Evolutionary conservation across 2,329 filamentous ascomycete species (phyloP), one percentile per base, ranked within the genome.

Genomic region (Botrytis fragariae): DNA sequence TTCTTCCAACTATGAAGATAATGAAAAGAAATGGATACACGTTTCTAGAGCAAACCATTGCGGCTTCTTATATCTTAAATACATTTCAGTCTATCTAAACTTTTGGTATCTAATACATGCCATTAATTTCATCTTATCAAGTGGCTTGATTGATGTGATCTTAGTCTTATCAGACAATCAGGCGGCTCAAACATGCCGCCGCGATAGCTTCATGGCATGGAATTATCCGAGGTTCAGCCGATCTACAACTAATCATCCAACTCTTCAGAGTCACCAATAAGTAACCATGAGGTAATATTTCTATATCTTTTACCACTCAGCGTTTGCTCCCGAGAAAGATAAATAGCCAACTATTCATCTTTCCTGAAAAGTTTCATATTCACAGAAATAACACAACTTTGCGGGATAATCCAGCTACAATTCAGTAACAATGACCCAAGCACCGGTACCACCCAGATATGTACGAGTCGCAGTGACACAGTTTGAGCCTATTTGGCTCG

Each of bases 401-500:
- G 32, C 20, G 18, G 57, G 6, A 25, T 20, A 1, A 25, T 10
- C 35, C 32, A 20, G 18, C 54, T 32, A 59, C 16, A 59, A 35
- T 60, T 60, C 35, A 25, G 20, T 32, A 60, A 60, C 10, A 60
- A 60, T 60, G 32, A 25, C 57, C 32, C 35, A 10, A 60, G 37
- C 20, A 60, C 32, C 57, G 9, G 37, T 22, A 14, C 32, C 20
- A 22, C 57, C 57, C 2, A 60, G 32, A 60, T 35, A 60, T 25
- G 65, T 70, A 25, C 44, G 57, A 44, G 67, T 88, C 7, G 86
- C 84, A 37, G 86, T 86, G 10, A 84, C 86, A 1, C 88, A 91
- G 77, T 85, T 86, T 8, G 89, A 90, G 79, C 87, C 88, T 0
- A 84, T 83, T 1, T 91, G 88, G 88, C 82, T 91, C 7, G 86